These are phyloP conservation scores for Podospora pseudocomata DNA, from an alignment of 495 filamentous ascomycete genomes.

Conservation along the genomic window DNA sequence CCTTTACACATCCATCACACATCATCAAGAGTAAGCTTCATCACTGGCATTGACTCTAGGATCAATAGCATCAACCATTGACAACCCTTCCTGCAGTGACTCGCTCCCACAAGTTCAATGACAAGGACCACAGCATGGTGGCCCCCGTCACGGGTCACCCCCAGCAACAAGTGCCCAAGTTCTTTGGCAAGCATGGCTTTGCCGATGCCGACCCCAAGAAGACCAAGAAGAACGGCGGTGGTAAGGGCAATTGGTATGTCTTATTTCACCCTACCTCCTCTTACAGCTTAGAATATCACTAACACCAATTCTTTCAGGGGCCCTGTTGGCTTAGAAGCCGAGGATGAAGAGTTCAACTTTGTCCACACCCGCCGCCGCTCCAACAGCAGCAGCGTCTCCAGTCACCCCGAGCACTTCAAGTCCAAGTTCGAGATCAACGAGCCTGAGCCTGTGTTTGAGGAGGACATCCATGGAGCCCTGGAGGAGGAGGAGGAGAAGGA, in stretches of 20 bases:
- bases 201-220: constrained; percentile 81
- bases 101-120: constrained; percentile 87
- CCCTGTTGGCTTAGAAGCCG: constrained; percentile 72
- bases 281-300: constrained; percentile 1
- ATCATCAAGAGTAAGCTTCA: constrained; percentile 31
- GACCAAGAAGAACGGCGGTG: constrained; percentile 93
- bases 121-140: constrained; percentile 75
- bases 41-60: constrained; percentile 13
- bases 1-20: constrained; percentile 5
- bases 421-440: constrained; percentile 89
- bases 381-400: constrained; percentile 73
- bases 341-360: constrained; percentile 75
- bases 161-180: constrained; percentile 77
- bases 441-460: constrained; percentile 83
- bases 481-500: constrained; percentile 50
- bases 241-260: constrained; percentile 89
- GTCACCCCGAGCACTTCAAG: constrained; percentile 63
- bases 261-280: constrained; percentile 7
- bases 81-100: constrained; percentile 61
- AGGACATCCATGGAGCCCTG: constrained; percentile 62
- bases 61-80: constrained; percentile 21
- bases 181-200: constrained; percentile 85
- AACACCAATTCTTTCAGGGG: constrained; percentile 57
- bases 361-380: constrained; percentile 85
- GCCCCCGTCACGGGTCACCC: constrained; percentile 57